Evolutionary conservation across 352 stramenopile species (phyloP), one percentile per base, ranked within the genome.

Genomic region (Pythium sukuiense): DNA sequence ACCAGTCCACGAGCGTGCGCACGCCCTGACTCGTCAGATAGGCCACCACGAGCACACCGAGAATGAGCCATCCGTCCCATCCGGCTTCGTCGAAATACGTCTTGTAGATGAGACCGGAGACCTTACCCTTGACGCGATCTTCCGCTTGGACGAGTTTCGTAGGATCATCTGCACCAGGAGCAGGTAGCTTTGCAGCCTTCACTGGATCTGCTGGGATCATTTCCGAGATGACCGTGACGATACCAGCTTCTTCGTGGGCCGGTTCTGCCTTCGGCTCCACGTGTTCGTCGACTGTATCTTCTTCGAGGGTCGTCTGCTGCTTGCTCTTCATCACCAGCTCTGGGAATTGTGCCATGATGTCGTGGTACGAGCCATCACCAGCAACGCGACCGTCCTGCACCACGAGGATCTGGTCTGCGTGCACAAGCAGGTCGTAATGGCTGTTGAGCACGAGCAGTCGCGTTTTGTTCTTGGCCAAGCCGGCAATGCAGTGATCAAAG

Each of bases 401-500:
- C 4, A 78, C 63, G 18, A 78, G 35, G 37, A 77, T 74, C 56
- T 74, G 62, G 61, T 76, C 69, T 11, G 69, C 69, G 56, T 72
- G 69, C 3, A 35, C 29, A 1, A 76, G 52, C 56, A 78, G 48
- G 20, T 76, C 63, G 41, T 76, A 76, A 59, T 77, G 67, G 41
- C 67, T 74, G 63, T 77, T 74, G 16, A 93, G 97, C 6, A 96
- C 93, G 12, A 97, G 77, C 50, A 98, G 61, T 3, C 97, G 77
- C 13, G 81, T 92, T 59, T 80, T 80, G 57, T 49, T 16, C 43
- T 65, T 60, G 14, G 66, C 65, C 6, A 76, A 39, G 3, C 66
- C 60, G 0, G 70, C 49, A 20, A 85, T 73, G 49, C 74, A 74
- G 13, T 81, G 60, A 20, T 74, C 48, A 60, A 84, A 84, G 29